Evolutionary conservation across 1,284 basidiomycete genomes (phyloP).

Genomic region (Sanghuangporus weigelae): DNA sequence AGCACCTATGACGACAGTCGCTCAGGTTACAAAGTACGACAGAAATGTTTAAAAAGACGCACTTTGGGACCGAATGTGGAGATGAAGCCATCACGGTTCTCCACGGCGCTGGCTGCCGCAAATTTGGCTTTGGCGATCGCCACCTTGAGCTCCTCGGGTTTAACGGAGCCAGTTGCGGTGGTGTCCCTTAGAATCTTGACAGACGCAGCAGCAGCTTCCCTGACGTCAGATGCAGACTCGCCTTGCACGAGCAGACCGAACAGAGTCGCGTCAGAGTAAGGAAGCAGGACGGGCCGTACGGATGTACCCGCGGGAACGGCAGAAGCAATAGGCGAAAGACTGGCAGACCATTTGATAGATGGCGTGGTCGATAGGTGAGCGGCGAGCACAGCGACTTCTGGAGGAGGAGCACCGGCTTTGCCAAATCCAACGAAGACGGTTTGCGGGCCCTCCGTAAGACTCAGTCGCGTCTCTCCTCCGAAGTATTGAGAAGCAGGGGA

Average conservation of each 20-base stretch:
- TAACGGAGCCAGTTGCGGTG: constrained; percentile 40
- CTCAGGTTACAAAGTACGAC: constrained; percentile 13
- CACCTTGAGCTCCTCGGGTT: constrained; percentile 69
- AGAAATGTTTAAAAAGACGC: constrained; percentile 20
- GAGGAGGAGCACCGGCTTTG: constrained; percentile 50
- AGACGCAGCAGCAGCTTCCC: constrained; percentile 58
- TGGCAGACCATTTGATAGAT: constrained; percentile 82
- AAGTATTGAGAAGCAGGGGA: constrained; percentile 58
- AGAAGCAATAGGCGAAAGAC: constrained; percentile 63
- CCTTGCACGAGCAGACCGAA: constrained; percentile 78
- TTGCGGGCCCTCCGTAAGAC: constrained; percentile 55
- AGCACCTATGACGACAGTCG: constrained; percentile 45
- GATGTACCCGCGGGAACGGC: constrained; percentile 46
- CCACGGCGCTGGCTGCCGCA: constrained; percentile 61
- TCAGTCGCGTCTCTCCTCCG: constrained; percentile 79
- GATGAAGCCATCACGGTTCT: constrained; percentile 67
- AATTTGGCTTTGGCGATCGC: constrained; percentile 89
- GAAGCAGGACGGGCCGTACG: constrained; percentile 70
- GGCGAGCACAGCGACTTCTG: constrained; percentile 73
- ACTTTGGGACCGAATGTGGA: constrained; percentile 61
- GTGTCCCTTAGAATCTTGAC: constrained; percentile 65
- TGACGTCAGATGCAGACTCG: constrained; percentile 51
- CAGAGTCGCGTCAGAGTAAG: constrained; percentile 87
- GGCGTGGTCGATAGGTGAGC: constrained; percentile 69
- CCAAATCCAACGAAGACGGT: constrained; percentile 85